These are phyloP conservation scores for Naematelia aurantialba DNA, from an alignment of 768 basidiomycete species.

Conservation along the genomic window DNA sequence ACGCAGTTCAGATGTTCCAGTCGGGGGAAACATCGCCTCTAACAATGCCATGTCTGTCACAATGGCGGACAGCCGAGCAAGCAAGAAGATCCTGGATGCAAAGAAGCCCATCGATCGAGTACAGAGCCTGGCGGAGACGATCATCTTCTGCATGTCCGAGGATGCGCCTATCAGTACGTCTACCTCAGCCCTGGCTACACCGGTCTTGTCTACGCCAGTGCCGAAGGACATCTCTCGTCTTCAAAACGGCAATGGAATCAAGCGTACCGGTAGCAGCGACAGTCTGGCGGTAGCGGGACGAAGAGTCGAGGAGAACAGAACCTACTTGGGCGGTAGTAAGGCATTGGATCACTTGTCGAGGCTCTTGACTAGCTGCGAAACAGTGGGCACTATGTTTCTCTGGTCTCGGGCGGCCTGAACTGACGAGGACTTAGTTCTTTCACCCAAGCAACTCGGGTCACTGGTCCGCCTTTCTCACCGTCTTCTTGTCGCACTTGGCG, in stretches of 20 bases:
- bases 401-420: background rate
- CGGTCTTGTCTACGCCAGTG: constrained; percentile 50
- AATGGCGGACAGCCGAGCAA: constrained; percentile 62
- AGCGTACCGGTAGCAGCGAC: constrained; percentile 54
- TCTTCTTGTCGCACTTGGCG: constrained; percentile 75
- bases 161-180: constrained; percentile 59
- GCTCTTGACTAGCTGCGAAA: constrained; percentile 79
- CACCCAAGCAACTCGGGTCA: constrained; percentile 82
- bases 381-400: constrained; percentile 37
- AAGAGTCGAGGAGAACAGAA: constrained; percentile 52
- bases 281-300: constrained; percentile 42
- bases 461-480: constrained; percentile 59
- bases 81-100: constrained; percentile 66
- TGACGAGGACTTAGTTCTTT: constrained; percentile 58
- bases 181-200: constrained; percentile 65
- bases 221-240: constrained; percentile 48
- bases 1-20: constrained; percentile 44
- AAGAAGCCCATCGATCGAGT: constrained; percentile 52
- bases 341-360: constrained; percentile 81
- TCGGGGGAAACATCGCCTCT: constrained; percentile 48
- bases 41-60: constrained; percentile 43
- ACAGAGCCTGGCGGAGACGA: constrained; percentile 74
- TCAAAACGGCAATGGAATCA: constrained; percentile 51
- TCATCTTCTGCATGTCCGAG: constrained; percentile 83
- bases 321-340: constrained; percentile 75